Base-by-base conservation (phyloP, 768 basidiomycete genomes). In the Lepiota subincarnata region DNA sequence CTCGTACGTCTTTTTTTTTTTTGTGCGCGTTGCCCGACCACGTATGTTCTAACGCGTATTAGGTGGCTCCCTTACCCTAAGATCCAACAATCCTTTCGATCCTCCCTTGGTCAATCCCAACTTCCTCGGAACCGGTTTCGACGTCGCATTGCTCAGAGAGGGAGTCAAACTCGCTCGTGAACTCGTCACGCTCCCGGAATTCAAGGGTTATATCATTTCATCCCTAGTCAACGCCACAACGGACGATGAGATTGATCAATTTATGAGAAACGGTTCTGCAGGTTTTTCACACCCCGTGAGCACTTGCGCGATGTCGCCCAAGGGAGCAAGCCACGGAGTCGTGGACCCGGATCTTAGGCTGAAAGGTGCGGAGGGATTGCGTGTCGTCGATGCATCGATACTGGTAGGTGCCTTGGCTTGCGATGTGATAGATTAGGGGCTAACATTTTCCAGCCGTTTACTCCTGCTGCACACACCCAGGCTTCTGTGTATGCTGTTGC, bases 101-200 rank as follows among this genome's bases (percentile, higher is more conserved):
- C 36, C 64, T 19, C 79, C 81, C 0, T 31, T 66, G 8, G 79
- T 83, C 62, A 69, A 83, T 58, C 74, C 76, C 0, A 72, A 72
- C 42, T 73, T 77, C 66, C 69, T 77, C 26, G 57, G 28, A 42
- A 57, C 61, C n/a, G 57, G 56, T 2, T 64, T 66, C 40, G 71
- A 71, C 51, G 42, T 66, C 8, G 56, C 55, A 12, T 61, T 61
- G 2, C 48, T 68, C 41, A 60, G 61, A n/a, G 64, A 65, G 37
- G 59, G 57, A 2, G 44, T 66, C 35, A 57, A 57, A 16, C 31
- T 55, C 11, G 53, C 57, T 5, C 52, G 59, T 26, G 47, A 56
- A 2, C 65, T 69, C 46, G 28, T 62, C n/a, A 19, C 57, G 6
- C 60, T 63, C 1, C 45, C 60, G 2, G 55, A 65, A 0, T 73